These are phyloP conservation scores for Collybiopsis luxurians DNA, from an alignment of 768 basidiomycete genomes.

Conservation along the genomic window DNA sequence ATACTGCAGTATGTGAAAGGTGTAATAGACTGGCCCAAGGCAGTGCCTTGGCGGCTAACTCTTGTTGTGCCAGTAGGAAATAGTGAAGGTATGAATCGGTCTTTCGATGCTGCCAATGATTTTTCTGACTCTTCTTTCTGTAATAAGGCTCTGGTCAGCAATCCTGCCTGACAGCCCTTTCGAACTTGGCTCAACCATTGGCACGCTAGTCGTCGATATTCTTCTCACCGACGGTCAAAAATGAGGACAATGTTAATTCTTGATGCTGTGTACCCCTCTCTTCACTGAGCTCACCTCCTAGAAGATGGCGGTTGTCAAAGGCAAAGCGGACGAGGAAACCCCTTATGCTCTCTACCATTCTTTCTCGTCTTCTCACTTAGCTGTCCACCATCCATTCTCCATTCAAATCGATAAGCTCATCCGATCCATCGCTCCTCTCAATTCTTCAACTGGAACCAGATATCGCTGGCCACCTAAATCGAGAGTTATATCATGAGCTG, in stretches of 20 bases:
- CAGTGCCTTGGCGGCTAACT: conserved; percentile 75
- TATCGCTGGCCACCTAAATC: conserved; percentile 69
- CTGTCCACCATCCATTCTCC: conserved; percentile 89
- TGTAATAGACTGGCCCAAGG: conserved; percentile 80
- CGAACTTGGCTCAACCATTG: too few relatives aligned
- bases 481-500: conserved; percentile 94
- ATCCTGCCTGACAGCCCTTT: too few relatives aligned
- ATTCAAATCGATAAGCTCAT: conserved; percentile 83
- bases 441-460: conserved; percentile 46
- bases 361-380: conserved; percentile 87
- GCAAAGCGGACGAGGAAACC: conserved; percentile 7
- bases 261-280: conserved; percentile 84
- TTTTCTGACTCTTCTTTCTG: too few relatives aligned
- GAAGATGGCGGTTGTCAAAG: conserved; percentile 11
- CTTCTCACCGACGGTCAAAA: conserved; percentile 64
- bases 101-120: too few relatives aligned
- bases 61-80: too few relatives aligned
- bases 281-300: conserved; percentile 50
- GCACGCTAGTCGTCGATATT: conserved; percentile 73
- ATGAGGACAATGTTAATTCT: conserved; percentile 91
- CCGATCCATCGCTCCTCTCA: conserved; percentile 73
- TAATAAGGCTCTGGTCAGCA: too few relatives aligned
- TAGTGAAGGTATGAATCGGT: too few relatives aligned
- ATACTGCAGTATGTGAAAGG: conserved; percentile 92
- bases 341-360: conserved; percentile 84